A percentile compares a stretch with the other conserved stretches of the same genome.
Conservation (phyloP, 768 basidiomycete genomes). For the Auricularia cornea region DNA sequence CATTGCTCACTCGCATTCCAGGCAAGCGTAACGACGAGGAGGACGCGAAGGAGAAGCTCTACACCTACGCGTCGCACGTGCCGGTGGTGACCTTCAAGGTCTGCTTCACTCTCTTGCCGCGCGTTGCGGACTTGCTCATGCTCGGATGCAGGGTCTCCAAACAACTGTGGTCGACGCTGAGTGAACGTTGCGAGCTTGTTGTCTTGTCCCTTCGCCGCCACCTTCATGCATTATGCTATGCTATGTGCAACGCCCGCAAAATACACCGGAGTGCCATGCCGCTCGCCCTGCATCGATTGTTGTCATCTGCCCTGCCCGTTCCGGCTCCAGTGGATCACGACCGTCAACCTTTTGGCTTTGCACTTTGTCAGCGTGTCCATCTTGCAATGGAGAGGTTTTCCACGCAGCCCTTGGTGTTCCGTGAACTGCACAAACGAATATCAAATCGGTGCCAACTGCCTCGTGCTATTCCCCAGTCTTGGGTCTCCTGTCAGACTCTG, state of each 20-base stretch:
- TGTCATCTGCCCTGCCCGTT: background rate
- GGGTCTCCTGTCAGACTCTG: too few relatives aligned
- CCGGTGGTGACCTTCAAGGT: slow-evolving; percentile 81
- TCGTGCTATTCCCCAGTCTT: too few relatives aligned
- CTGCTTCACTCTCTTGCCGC: slow-evolving; percentile 17
- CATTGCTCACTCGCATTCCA: slow-evolving; percentile 21
- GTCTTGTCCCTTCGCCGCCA: background rate
- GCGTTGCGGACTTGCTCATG: slow-evolving; percentile 3
- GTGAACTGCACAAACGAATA: too few relatives aligned
- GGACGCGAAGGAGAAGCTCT: slow-evolving; percentile 96
- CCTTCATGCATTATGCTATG: background rate
- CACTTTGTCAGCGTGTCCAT: too few relatives aligned
- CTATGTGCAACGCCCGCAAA: background rate
- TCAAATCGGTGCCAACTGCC: too few relatives aligned
- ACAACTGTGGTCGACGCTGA: slow-evolving; percentile 75
- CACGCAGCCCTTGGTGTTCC: too few relatives aligned
- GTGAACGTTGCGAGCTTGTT: slow-evolving; percentile 29
- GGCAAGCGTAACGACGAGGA: slow-evolving; percentile 99
- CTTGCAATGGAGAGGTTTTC: too few relatives aligned
- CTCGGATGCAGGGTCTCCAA: slow-evolving; percentile 61
- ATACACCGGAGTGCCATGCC: background rate
- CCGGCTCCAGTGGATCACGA: too few relatives aligned
- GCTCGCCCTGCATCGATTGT: background rate
- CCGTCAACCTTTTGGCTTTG: too few relatives aligned
- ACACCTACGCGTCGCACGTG: slow-evolving; percentile 80